These are phyloP conservation scores for Lodderomyces margitis DNA, from an alignment of 1,139 yeast genomes.

Conservation along the genomic window DNA sequence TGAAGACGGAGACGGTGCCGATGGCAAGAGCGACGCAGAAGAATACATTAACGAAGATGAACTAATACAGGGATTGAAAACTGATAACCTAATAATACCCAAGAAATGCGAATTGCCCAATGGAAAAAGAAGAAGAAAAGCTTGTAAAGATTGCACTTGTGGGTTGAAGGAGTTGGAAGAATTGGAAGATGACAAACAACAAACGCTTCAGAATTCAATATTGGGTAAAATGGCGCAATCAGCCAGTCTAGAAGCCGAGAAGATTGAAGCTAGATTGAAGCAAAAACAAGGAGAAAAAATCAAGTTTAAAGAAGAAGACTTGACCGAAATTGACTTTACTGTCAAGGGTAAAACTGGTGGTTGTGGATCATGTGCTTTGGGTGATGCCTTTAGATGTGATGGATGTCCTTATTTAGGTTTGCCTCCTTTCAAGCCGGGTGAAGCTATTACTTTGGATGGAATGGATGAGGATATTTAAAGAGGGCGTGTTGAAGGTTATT, in stretches of 20 bases:
- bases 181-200: slow-evolving; percentile 48
- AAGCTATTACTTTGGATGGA: slow-evolving; percentile 54
- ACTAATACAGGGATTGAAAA: slow-evolving; percentile 21
- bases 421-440: slow-evolving; percentile 98
- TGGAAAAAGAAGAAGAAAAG: slow-evolving; percentile 72
- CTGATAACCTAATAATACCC: slow-evolving; percentile 43
- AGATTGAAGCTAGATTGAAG: slow-evolving; percentile 49
- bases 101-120: slow-evolving; percentile 47
- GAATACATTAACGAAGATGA: slow-evolving; percentile 20
- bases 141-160: slow-evolving; percentile 98
- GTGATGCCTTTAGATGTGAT: slow-evolving; percentile 97
- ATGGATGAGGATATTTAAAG: slow-evolving; percentile 48
- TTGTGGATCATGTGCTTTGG: slow-evolving; percentile 94
- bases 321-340: slow-evolving; percentile 90
- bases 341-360: slow-evolving; percentile 94
- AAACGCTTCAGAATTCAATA: slow-evolving; percentile 43
- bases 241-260: slow-evolving; percentile 53
- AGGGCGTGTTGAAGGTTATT: background rate
- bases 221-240: slow-evolving; percentile 50
- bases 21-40: background rate
- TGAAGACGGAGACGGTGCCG: slow-evolving; percentile 24
- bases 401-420: slow-evolving; percentile 96
- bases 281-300: slow-evolving; percentile 27
- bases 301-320: slow-evolving; percentile 62
- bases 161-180: slow-evolving; percentile 86